phyloP scores from a whole-genome alignment of 495 filamentous ascomycete genomes.

The Cenococcum geophilum region DNA sequence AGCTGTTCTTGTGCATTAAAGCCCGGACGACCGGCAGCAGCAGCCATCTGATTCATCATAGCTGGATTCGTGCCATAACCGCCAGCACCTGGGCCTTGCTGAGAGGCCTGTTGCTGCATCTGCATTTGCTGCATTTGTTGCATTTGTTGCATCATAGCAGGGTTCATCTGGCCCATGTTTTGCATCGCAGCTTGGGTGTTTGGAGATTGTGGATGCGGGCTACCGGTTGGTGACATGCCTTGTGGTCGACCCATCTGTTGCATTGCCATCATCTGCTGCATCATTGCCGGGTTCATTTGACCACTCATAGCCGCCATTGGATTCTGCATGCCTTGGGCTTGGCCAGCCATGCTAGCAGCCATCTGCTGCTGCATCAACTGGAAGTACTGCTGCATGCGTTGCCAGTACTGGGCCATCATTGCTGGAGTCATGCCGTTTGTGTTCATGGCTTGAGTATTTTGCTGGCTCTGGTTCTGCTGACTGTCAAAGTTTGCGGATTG shows the following conservation, averaged over 20 bases:
- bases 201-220: slow-evolving; percentile 45
- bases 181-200: slow-evolving; percentile 14
- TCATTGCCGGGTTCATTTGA: slow-evolving; percentile 73
- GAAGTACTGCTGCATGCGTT: slow-evolving; percentile 96
- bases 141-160: slow-evolving; percentile 78
- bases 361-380: slow-evolving; percentile 81
- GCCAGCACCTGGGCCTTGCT: slow-evolving; percentile 16
- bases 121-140: slow-evolving; percentile 43
- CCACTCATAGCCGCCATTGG: slow-evolving; percentile 42
- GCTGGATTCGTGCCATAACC: slow-evolving; percentile 8
- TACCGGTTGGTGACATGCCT: slow-evolving; percentile 33
- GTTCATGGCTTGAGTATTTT: slow-evolving; percentile 15
- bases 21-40: slow-evolving; percentile 36
- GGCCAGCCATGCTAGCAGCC: slow-evolving; percentile 46
- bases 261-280: slow-evolving; percentile 55
- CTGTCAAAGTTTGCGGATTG: slow-evolving; percentile 40
- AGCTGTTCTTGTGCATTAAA: slow-evolving; percentile 68
- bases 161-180: slow-evolving; percentile 50
- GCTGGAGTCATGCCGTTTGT: slow-evolving; percentile 73
- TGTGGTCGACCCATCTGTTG: slow-evolving; percentile 19
- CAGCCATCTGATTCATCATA: slow-evolving; percentile 14
- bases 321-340: slow-evolving; percentile 45
- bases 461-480: slow-evolving; percentile 24
- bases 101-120: slow-evolving; percentile 30
- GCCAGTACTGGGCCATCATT: slow-evolving; percentile 97